Evolutionary conservation across 2,329 filamentous ascomycete genomes (phyloP), one percentile per base, ranked within the genome.

Genomic region (Penicillium sp.): DNA sequence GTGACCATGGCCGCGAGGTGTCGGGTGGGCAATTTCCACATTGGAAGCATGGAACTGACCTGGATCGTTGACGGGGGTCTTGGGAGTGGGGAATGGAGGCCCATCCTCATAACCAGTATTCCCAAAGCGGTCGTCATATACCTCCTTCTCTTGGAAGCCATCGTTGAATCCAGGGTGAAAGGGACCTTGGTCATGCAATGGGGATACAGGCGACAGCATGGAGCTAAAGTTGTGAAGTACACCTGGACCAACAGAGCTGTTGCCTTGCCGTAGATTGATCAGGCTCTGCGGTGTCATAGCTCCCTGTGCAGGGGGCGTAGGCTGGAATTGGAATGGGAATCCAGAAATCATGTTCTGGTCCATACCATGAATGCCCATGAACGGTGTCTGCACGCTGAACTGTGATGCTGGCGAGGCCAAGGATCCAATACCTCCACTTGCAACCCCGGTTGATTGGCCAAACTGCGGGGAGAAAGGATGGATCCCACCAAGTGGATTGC

Each of bases 401-500:
- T 73, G 74, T 4, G 89, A 87, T 6, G 85, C 82, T 1, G 92
- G 90, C 4, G 92, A 94, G 2, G 85, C 82, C 41, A 89, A 81
- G 9, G 89, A 86, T 31, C 82, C 80, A 23, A 88, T 74, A 18
- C 80, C 82, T 14, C 87, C 86, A 61, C 84, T 89, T 69, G 88
- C 77, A 49, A 85, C 77, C 49, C 83, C 81, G 14, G 60, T 51
- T 44, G 88, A 81, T 62, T 84, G 74, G 49, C 83, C 77, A 66
- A 84, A 71, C 62, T 84, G 82, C 35, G 85, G 81, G 4, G 85
- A 81, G 71, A 92, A 87, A 33, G 82, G 64, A 87, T 86, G 61
- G 80, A 80, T 76, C 69, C 68, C 82, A 83, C 54, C 84, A 78
- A 63, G 79, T 44, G 85, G 85, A 59, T 85, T 88, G 75, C 90